Evolutionary conservation across 345 rosid species (phyloP).

Genomic region (Salix dunnii): DNA sequence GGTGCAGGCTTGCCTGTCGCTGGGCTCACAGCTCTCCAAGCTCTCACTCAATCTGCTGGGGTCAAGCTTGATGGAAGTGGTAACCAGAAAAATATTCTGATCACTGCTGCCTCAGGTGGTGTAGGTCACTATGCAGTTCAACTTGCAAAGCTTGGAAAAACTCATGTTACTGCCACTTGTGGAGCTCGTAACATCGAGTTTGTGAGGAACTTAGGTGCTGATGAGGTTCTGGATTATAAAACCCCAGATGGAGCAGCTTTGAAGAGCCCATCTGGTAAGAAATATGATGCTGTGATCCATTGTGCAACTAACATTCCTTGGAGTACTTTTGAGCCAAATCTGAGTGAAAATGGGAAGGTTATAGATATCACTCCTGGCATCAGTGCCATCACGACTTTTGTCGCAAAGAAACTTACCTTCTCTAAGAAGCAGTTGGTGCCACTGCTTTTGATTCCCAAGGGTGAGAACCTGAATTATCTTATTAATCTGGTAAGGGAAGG

Average conservation of each 20-base stretch:
- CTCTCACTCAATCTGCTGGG: conserved; percentile 21
- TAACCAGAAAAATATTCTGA: conserved; percentile 17
- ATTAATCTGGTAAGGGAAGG: conserved; percentile 26
- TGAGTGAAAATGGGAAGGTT: conserved; percentile 19
- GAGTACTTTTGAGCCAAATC: conserved; percentile 22
- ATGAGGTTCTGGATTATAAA: conserved; percentile 27
- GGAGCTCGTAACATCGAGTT: conserved; percentile 24
- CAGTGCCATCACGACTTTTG: conserved; percentile 9
- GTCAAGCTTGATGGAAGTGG: conserved; percentile 22
- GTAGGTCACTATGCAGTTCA: conserved; percentile 28
- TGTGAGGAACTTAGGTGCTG: conserved; percentile 23
- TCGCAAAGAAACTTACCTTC: conserved; percentile 12
- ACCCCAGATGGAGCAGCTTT: conserved; percentile 27
- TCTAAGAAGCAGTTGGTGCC: conserved; percentile 31
- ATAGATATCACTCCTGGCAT: conserved; percentile 20
- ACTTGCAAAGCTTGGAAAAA: conserved; percentile 26
- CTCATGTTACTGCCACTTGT: conserved; percentile 25
- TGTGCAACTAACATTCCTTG: conserved; percentile 18
- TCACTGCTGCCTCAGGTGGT: conserved; percentile 30
- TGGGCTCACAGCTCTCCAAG: conserved; percentile 26
- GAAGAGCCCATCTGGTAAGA: conserved; percentile 25
- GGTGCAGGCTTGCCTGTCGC: conserved; percentile 28
- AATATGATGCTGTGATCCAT: conserved; percentile 28
- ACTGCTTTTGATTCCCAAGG: conserved; percentile 9
- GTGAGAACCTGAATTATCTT: conserved; percentile 16